Conservation (phyloP, 257 asterid genomes). For the Orobanche coerulescens region DNA sequence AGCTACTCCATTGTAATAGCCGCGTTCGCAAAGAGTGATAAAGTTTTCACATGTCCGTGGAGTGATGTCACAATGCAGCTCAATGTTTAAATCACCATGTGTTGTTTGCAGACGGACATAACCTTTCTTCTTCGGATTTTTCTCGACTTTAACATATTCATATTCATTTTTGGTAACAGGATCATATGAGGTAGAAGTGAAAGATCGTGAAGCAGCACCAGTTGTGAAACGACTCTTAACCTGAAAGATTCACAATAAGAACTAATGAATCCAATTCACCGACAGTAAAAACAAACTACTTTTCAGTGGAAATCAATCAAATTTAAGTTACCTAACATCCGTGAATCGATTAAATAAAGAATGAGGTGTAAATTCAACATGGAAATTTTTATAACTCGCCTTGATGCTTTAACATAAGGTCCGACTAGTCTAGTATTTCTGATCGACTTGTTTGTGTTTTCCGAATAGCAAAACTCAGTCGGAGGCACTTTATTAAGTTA, state of each 20-base stretch:
- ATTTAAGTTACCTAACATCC: conserved; percentile 5
- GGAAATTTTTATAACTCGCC: conserved; percentile 1
- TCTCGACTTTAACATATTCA: conserved; percentile 91
- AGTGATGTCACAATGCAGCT: conserved; percentile 90
- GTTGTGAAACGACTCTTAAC: conserved; percentile 90
- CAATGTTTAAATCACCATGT: conserved; percentile 93
- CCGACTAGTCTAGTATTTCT: neutral
- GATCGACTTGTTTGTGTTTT: neutral
- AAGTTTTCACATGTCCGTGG: conserved; percentile 94
- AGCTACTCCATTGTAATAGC: conserved; percentile 79
- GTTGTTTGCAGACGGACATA: conserved; percentile 81
- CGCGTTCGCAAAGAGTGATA: conserved; percentile 75
- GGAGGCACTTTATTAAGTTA: neutral
- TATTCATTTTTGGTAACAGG: conserved; percentile 84
- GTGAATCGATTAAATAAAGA: neutral
- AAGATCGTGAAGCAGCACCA: conserved; percentile 96
- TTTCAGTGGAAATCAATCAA: neutral
- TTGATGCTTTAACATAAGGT: neutral
- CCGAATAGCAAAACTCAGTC: neutral
- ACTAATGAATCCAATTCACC: conserved; percentile 15
- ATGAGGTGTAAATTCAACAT: conserved; percentile 10
- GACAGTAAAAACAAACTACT: neutral
- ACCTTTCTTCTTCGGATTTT: conserved; percentile 88
- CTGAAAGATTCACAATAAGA: conserved; percentile 36
- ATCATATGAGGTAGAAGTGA: conserved; percentile 88